Conservation (phyloP, 2,329 filamentous ascomycete genomes). For the Pseudocercospora crystallina region DNA sequence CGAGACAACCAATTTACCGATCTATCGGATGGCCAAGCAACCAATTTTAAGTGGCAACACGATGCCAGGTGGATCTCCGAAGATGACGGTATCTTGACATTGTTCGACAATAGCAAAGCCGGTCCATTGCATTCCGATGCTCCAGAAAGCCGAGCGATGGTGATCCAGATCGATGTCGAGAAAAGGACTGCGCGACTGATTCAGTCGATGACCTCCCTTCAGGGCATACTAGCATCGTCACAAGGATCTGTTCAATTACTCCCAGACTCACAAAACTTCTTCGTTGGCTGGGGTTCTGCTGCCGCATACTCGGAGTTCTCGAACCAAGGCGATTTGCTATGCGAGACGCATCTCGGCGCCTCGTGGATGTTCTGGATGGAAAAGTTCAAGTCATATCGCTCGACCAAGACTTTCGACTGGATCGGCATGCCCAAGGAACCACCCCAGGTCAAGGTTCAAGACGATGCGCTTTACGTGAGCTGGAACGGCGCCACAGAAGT, state of each 20-base stretch:
- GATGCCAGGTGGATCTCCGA: constrained; percentile 49
- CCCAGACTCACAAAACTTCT: constrained; percentile 43
- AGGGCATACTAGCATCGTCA: constrained; percentile 46
- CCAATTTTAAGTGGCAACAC: constrained; percentile 54
- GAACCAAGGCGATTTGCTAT: constrained; percentile 41
- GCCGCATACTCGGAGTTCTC: constrained; percentile 52
- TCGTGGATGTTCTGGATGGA: constrained; percentile 30
- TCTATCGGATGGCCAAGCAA: constrained; percentile 45
- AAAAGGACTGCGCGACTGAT: constrained; percentile 47
- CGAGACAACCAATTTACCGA: constrained; percentile 44
- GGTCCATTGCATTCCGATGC: constrained; percentile 42
- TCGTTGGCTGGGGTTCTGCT: constrained; percentile 59
- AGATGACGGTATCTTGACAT: constrained; percentile 31
- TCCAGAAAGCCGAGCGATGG: constrained; percentile 41
- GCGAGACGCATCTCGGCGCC: constrained; percentile 45
- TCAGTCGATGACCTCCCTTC: constrained; percentile 44
- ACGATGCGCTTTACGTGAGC: constrained; percentile 48
- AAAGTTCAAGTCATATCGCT: constrained; percentile 39
- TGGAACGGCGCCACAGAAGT: constrained; percentile 54
- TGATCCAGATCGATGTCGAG: constrained; percentile 38
- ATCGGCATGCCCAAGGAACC: constrained; percentile 26
- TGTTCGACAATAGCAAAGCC: constrained; percentile 54
- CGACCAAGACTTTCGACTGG: constrained; percentile 36
- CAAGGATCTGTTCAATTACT: constrained; percentile 56
- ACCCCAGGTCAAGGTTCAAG: constrained; percentile 25